Evolutionary conservation across 225 moss, liverwort and hornwort species (phyloP).

Genomic region (Antitrichia curtipendula): DNA sequence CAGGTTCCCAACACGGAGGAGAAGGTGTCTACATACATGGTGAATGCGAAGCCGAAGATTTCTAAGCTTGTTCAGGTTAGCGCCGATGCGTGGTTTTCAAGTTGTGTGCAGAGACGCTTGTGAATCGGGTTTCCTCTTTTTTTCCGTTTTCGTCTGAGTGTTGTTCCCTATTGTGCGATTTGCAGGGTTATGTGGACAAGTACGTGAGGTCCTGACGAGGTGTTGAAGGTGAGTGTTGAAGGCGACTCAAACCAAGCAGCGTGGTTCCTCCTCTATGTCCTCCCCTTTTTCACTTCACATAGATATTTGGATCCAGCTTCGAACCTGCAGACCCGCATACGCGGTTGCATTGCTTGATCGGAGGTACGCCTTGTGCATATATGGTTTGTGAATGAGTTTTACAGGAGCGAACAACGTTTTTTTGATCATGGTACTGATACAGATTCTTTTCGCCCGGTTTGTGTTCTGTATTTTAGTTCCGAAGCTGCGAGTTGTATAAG

Average conservation of each 20-base stretch:
- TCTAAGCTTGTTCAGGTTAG: constrained; percentile 82
- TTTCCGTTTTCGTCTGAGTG: not conserved
- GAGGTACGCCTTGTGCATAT: constrained; percentile 14
- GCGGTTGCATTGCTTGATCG: not conserved
- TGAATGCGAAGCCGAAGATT: constrained; percentile 62
- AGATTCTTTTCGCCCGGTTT: constrained; percentile 21
- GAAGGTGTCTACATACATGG: constrained; percentile 69
- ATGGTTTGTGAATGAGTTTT: constrained; percentile 15
- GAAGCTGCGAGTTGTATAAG: not conserved
- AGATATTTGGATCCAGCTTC: constrained; percentile 7
- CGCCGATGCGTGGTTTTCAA: not conserved
- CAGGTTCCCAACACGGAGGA: constrained; percentile 72
- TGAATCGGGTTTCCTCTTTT: not conserved
- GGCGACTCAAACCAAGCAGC: not conserved
- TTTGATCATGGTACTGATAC: constrained; percentile 2
- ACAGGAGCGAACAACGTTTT: not conserved
- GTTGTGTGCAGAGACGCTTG: not conserved
- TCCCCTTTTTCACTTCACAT: not conserved
- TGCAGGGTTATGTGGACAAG: constrained; percentile 88
- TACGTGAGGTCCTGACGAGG: constrained; percentile 42
- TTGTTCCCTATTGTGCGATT: not conserved
- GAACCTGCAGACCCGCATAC: not conserved
- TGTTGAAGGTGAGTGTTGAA: not conserved
- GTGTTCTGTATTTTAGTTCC: not conserved
- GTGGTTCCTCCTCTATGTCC: constrained; percentile 3